Conservation (phyloP, 140 eudicot species). For the Flaveria floridana region DNA sequence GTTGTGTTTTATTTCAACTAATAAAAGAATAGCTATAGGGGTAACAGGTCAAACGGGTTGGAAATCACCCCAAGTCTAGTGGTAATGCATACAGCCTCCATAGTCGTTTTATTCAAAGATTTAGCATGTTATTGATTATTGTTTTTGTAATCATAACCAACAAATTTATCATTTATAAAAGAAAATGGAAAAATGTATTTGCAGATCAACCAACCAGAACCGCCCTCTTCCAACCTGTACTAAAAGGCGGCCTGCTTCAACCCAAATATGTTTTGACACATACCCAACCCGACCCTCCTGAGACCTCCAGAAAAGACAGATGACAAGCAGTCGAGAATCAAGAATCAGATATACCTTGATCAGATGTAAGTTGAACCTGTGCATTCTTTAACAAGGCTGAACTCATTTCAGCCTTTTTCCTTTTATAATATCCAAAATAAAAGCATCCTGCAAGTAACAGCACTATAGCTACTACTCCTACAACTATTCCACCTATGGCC, state of each 20-base stretch:
- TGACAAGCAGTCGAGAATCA: slow-evolving; percentile 14
- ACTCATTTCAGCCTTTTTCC: slow-evolving; percentile 36
- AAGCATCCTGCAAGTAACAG: slow-evolving; percentile 52
- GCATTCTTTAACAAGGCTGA: slow-evolving; percentile 41
- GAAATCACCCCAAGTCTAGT: not conserved
- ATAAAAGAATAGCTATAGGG: not conserved
- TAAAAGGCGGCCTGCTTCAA: slow-evolving; percentile 2
- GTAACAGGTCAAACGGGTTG: not conserved
- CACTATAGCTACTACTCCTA: slow-evolving; percentile 49
- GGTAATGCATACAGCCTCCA: not conserved
- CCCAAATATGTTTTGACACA: not conserved
- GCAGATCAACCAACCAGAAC: not conserved
- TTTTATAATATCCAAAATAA: slow-evolving; percentile 44
- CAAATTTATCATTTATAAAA: not conserved
- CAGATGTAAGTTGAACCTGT: slow-evolving; percentile 48
- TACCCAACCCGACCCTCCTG: not conserved
- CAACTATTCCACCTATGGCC: slow-evolving; percentile 63
- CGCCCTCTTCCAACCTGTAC: not conserved
- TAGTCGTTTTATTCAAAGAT: not conserved
- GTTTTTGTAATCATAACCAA: not conserved
- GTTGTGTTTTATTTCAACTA: not conserved
- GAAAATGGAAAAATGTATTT: not conserved
- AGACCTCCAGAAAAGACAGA: slow-evolving; percentile 3
- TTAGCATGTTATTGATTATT: not conserved
- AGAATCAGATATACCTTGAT: slow-evolving; percentile 37